Evolutionary conservation across 2,329 filamentous ascomycete species (phyloP).

Genomic region (Sporothrix mexicana): DNA sequence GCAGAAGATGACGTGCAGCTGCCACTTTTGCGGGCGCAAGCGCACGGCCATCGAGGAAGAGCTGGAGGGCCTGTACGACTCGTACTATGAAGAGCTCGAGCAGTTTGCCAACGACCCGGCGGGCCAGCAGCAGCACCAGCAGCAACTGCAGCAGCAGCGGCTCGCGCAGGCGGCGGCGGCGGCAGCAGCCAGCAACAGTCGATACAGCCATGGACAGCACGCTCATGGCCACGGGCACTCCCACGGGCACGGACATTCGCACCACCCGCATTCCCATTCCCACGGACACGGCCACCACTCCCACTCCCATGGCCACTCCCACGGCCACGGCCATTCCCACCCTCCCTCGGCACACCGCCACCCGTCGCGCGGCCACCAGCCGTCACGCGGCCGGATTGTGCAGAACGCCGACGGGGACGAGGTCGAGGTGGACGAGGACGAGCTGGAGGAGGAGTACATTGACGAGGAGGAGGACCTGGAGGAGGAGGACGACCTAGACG

Average conservation of each 20-base stretch:
- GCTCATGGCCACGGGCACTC: not conserved
- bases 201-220: not conserved
- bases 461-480: conserved; percentile 60
- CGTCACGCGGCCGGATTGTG: conserved; percentile 76
- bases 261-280: conserved; percentile 4
- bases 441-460: conserved; percentile 54
- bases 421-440: conserved; percentile 59
- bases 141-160: not conserved
- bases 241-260: conserved; percentile 11
- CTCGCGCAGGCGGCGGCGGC: not conserved
- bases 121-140: conserved; percentile 56
- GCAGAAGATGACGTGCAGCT: conserved; percentile 98
- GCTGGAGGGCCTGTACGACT: conserved; percentile 94
- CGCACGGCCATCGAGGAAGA: conserved; percentile 97
- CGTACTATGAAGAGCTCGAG: conserved; percentile 97
- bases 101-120: conserved; percentile 84
- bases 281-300: not conserved
- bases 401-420: conserved; percentile 65
- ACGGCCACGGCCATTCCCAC: not conserved
- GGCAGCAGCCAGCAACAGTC: not conserved
- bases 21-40: conserved; percentile 95
- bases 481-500: conserved; percentile 55
- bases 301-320: not conserved
- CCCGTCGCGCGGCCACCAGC: conserved; percentile 59
- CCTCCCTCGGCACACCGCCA: conserved; percentile 42